Conservation (phyloP, 768 basidiomycete species). For the Favolaschia claudopus region DNA sequence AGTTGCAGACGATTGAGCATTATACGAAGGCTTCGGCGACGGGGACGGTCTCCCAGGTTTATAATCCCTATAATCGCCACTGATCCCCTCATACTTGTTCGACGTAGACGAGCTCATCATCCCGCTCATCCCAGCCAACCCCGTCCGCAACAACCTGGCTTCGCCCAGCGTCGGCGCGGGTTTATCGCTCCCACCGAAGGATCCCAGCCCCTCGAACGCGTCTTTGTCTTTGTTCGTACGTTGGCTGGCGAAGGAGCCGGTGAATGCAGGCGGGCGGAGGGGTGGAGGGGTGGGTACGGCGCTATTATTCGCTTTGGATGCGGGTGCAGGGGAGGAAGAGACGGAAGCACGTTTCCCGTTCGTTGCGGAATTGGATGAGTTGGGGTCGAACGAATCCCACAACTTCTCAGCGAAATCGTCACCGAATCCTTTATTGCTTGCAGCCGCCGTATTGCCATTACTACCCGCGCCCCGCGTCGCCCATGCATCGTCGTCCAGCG, state of each 20-base stretch:
- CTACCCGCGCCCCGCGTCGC: conserved; percentile 39
- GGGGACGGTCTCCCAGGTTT: conserved; percentile 42
- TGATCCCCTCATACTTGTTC: conserved; percentile 26
- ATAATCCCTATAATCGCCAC: conserved; percentile 38
- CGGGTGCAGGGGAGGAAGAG: conserved; percentile 15
- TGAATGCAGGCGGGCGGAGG: conserved; percentile 37
- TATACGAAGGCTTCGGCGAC: conserved; percentile 39
- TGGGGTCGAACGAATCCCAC: conserved; percentile 58
- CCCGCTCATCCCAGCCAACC: conserved; percentile 62
- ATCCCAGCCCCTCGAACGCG: conserved; percentile 80
- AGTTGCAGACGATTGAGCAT: neutral
- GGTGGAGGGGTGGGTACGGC: conserved; percentile 19
- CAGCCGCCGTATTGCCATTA: conserved; percentile 29
- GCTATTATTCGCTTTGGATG: conserved; percentile 5
- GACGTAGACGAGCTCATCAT: conserved; percentile 23
- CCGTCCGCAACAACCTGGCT: conserved; percentile 75
- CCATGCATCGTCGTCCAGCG: conserved; percentile 52
- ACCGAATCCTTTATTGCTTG: conserved; percentile 58
- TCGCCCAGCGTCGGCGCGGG: conserved; percentile 77
- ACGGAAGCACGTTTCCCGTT: conserved; percentile 28
- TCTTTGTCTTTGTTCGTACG: conserved; percentile 56
- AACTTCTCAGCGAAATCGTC: conserved; percentile 69
- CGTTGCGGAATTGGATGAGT: no score
- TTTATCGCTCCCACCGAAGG: conserved; percentile 51
- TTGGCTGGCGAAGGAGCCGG: conserved; percentile 28